Evolutionary conservation across 805 yeast species (phyloP).

Genomic region (Zygosaccharomyces bailii): DNA sequence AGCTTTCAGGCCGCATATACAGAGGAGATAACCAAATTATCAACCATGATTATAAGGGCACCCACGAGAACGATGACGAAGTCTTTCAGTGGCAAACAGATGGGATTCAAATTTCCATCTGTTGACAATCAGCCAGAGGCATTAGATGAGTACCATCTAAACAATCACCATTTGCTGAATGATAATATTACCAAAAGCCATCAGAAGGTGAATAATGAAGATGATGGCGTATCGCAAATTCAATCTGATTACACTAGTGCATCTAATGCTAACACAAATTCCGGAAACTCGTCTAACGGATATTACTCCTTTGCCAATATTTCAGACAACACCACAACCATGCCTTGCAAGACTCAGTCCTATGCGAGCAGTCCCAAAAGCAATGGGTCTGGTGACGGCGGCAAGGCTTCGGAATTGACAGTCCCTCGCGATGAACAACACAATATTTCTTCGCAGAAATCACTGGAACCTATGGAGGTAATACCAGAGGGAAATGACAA

Average conservation of each 20-base stretch:
- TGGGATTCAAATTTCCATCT: conserved; percentile 40
- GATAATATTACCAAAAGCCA: conserved; percentile 15
- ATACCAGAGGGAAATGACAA: conserved; percentile 19
- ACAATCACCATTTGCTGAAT: conserved; percentile 32
- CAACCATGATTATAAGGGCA: conserved; percentile 25
- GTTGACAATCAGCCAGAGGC: conserved; percentile 23
- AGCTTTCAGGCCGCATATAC: background rate
- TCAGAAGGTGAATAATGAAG: conserved; percentile 6
- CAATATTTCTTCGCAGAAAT: conserved; percentile 8
- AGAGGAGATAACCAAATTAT: background rate
- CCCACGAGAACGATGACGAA: conserved; percentile 38
- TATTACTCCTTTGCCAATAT: conserved; percentile 39
- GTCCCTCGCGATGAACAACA: conserved; percentile 6
- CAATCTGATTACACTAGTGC: conserved; percentile 30
- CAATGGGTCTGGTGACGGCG: conserved; percentile 6
- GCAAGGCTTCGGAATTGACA: conserved; percentile 7
- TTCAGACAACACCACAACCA: conserved; percentile 37
- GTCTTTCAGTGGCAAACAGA: conserved; percentile 41
- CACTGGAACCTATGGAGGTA: conserved; percentile 17
- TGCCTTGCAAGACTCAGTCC: conserved; percentile 9
- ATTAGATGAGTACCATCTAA: conserved; percentile 24
- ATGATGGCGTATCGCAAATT: conserved; percentile 33
- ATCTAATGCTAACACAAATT: conserved; percentile 23
- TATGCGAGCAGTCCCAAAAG: conserved; percentile 1
- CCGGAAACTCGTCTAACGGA: conserved; percentile 31